Base-by-base conservation (phyloP, 306 rosid species). In the Malus fusca region DNA sequence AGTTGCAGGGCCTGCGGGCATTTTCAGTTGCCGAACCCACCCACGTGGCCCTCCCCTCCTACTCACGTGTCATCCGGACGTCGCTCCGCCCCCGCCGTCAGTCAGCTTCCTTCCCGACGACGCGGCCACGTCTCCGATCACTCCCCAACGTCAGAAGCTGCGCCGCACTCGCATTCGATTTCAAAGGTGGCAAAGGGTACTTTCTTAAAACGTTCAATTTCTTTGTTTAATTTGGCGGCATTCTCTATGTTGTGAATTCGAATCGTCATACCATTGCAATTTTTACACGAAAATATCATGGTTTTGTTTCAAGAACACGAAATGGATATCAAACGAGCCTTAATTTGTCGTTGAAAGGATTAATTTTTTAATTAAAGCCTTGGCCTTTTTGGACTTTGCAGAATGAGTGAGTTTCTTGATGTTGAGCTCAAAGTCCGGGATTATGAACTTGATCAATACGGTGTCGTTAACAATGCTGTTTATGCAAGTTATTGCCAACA, bases 401-500 rank as follows among this genome's bases (percentile, higher is more conserved):
- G 44, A 2, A 42, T 42, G 44, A 42, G 44, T 42, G 85, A 77
- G 65, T 90, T 90, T 71, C 72, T 61, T 68, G 92, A 89, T 12
- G 80, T 95, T 4, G 93, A 87, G 80, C 80, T 92, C n/a, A 89
- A 88, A 86, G 97, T 90, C 66, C 93, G 98, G 5, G 97, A 92
- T 72, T 95, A 92, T 65, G 98, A 95, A 68, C 85, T 95, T 80
- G 97, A 95, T 85, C 99, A 95, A 71, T 95, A 75, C 65, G 98
- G 98, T 26, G 98, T 90, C 22, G 96, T 95, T 69, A 95, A 95
- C 86, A 90, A 92, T 92, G 88, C 97, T 40, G 84, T 92, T 68
- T 95, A 88, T 87, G 92, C 98, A 73, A 89, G 96, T 82, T 95
- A 92, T 81, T 95, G 98, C 66, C 97, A 94, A 75, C 96, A 88